These are phyloP conservation scores for Penicillium dipodomyicola DNA, from an alignment of 495 filamentous ascomycete species.

Conservation along the genomic window DNA sequence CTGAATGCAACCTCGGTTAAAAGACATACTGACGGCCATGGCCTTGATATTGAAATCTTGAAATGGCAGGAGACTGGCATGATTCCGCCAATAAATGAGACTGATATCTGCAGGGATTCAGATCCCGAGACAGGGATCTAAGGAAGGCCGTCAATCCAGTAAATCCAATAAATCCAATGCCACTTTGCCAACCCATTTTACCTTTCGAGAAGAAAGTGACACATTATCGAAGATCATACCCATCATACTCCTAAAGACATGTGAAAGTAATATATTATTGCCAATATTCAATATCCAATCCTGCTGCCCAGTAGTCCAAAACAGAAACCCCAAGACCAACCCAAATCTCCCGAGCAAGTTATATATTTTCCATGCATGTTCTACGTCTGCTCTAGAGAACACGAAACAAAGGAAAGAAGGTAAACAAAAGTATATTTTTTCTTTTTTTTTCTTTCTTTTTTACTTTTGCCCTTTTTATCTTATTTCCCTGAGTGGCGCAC, in stretches of 20 bases:
- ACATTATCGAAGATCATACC: neutral
- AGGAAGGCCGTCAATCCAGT: no score
- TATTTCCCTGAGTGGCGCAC: neutral
- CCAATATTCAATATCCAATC: neutral
- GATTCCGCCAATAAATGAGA: neutral
- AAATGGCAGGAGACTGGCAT: constrained; percentile 5
- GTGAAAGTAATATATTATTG: neutral
- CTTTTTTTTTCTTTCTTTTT: neutral
- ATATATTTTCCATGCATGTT: constrained; percentile 49
- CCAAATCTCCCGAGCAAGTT: constrained; percentile 19
- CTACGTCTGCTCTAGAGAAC: constrained; percentile 38
- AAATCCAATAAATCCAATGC: neutral
- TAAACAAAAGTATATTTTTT: neutral
- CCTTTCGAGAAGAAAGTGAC: constrained; percentile 4
- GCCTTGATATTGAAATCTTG: constrained; percentile 3
- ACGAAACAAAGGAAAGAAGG: constrained; percentile 1
- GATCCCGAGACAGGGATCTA: constrained; percentile 24
- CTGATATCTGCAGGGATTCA: constrained; percentile 18
- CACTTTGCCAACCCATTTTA: neutral
- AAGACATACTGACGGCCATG: neutral
- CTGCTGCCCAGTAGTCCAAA: neutral
- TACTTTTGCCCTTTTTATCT: neutral
- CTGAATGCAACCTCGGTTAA: constrained; percentile 7
- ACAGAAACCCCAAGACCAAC: neutral
- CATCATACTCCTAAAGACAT: neutral